These are phyloP conservation scores for Aphanomyces cochlioides DNA, from an alignment of 352 stramenopile species.

Conservation along the genomic window DNA sequence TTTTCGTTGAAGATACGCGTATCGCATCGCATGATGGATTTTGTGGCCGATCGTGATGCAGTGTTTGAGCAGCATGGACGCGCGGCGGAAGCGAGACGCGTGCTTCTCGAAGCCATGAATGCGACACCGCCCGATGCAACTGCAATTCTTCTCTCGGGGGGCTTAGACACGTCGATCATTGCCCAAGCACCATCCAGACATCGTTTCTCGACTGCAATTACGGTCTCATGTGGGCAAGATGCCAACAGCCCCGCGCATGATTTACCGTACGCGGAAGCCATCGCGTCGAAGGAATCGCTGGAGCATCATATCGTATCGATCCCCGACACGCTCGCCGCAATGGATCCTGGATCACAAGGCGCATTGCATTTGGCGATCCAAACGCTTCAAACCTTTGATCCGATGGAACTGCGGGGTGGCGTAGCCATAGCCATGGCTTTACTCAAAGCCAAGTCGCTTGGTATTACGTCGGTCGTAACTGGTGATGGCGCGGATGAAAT, in stretches of 20 bases:
- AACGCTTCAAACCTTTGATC: conserved; percentile 64
- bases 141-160: conserved; percentile 58
- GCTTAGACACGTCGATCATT: conserved; percentile 67
- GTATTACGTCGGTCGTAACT: conserved; percentile 65
- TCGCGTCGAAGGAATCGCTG: conserved; percentile 42
- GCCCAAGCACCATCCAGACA: conserved; percentile 49
- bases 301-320: conserved; percentile 59
- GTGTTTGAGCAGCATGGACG: conserved; percentile 5
- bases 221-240: conserved; percentile 38
- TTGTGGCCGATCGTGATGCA: not conserved
- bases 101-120: conserved; percentile 10
- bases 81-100: conserved; percentile 12
- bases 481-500: conserved; percentile 85
- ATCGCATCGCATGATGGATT: not conserved
- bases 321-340: conserved; percentile 50
- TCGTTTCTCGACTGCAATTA: conserved; percentile 53
- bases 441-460: conserved; percentile 44
- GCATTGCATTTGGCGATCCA: conserved; percentile 33
- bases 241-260: conserved; percentile 40
- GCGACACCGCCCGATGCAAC: conserved; percentile 29
- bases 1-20: not conserved
- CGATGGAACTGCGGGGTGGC: conserved; percentile 84
- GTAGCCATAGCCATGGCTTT: conserved; percentile 78
- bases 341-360: conserved; percentile 39
- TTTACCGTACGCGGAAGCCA: conserved; percentile 42